Percentiles rank a stretch among this genome's conserved stretches.
Conservation (phyloP, 139 green algal genomes). For the Chlorella sp. region DNA sequence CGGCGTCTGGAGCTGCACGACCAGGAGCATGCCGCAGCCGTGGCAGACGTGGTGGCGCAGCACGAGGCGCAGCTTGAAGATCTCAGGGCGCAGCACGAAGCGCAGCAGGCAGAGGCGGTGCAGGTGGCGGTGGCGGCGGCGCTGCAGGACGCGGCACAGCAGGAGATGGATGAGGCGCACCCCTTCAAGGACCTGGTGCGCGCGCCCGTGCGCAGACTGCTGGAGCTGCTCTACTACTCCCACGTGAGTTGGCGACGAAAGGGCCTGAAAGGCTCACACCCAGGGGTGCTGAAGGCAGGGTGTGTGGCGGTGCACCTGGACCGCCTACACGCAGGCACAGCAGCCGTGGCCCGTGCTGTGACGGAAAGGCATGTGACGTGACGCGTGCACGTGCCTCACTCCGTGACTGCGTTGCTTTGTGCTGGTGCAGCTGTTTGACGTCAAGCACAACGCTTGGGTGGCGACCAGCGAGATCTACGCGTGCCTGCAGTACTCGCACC, state of each 20-base stretch:
- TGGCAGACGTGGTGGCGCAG: conserved; percentile 5
- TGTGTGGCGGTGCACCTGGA: background rate
- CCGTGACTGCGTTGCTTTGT: background rate
- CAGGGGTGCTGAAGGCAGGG: background rate
- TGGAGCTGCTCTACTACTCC: conserved; percentile 24
- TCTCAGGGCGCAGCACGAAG: background rate
- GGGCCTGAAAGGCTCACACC: background rate
- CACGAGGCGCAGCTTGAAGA: background rate
- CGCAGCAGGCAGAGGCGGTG: conserved; percentile 8
- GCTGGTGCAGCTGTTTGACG: conserved; percentile 9
- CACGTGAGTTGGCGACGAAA: conserved; percentile 2
- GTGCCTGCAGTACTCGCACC: background rate
- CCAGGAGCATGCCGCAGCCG: conserved; percentile 3
- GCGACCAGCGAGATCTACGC: background rate
- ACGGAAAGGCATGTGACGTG: background rate
- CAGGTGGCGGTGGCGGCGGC: conserved; percentile 9
- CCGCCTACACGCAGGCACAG: background rate
- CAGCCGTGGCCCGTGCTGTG: background rate
- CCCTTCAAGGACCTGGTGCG: conserved; percentile 9
- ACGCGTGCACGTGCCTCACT: background rate
- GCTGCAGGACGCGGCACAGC: conserved; percentile 6
- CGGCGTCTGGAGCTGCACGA: background rate
- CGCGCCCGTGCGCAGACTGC: conserved; percentile 5
- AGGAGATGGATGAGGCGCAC: conserved; percentile 8
- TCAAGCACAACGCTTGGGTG: background rate